Conservation (phyloP, 257 asterid genomes). For the Haberlea rhodopensis region DNA sequence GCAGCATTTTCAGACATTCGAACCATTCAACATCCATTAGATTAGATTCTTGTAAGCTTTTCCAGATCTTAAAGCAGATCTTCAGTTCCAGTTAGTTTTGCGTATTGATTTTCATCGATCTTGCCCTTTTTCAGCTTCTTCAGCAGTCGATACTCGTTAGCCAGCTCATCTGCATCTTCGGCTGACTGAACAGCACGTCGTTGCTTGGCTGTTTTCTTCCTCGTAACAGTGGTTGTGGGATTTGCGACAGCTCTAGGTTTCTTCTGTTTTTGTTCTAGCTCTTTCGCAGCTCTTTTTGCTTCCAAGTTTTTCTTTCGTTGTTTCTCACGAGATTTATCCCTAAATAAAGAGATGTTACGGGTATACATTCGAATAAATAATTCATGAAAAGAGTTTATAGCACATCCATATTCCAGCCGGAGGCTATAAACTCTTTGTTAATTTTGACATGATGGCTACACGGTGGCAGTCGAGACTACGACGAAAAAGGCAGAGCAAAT, state of each 20-base stretch:
- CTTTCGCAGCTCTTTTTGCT: constrained; percentile 56
- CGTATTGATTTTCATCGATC: constrained; percentile 64
- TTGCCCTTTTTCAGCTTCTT: constrained; percentile 75
- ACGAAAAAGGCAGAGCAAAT: neutral
- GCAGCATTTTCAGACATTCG: neutral
- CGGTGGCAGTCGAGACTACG: neutral
- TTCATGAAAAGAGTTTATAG: neutral
- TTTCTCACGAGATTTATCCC: constrained; percentile 86
- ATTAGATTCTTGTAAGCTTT: neutral
- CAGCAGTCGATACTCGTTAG: constrained; percentile 66
- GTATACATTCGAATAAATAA: neutral
- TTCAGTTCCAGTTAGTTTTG: constrained; percentile 80
- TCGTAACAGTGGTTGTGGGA: constrained; percentile 35
- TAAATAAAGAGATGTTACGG: constrained; percentile 27
- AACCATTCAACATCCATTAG: neutral
- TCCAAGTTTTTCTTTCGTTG: constrained; percentile 78
- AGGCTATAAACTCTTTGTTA: neutral
- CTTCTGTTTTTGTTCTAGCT: constrained; percentile 36
- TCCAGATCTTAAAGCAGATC: constrained; percentile 45
- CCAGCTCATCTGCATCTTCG: constrained; percentile 83
- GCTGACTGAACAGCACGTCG: constrained; percentile 76
- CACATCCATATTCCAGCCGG: neutral
- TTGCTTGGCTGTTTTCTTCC: constrained; percentile 84
- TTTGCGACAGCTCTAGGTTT: constrained; percentile 40
- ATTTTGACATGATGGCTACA: constrained; percentile 1